Evolutionary conservation across 2,329 filamentous ascomycete species (phyloP), one percentile per base, ranked within the genome.

Genomic region (Diaporthe velutina): DNA sequence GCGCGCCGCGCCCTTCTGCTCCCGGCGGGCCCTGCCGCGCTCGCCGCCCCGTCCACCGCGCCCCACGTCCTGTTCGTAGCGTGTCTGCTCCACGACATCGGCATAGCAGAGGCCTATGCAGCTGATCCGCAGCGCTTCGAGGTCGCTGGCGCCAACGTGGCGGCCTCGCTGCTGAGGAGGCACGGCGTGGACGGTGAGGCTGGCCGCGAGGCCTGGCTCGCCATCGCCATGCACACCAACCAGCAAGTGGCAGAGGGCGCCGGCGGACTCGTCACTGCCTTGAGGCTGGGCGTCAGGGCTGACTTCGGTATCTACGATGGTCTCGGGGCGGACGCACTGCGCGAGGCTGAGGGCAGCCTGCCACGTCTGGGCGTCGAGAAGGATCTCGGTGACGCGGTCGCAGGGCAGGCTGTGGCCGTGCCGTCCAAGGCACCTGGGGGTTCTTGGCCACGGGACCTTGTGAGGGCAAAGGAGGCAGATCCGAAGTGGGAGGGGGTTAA

Each of bases 181-280:
- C 78, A 83, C 64, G 79, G 77, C 17, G 54, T 78, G n/a, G 52
- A 77, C 35, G 79, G 81, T 35, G 52, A 70, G 6, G 76, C 79
- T 17, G 76, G 78, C 8, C 81, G 81, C 61, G 79, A 81, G 45
- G 80, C 82, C 35, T 85, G 83, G 83, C 78, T 80, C 19, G 81
- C 83, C 33, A 81, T 84, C 50, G 79, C 82, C 13, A 25, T 84
- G 48, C 83, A 85, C 73, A 81, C 81, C 3, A 83, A 80, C 58
- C 77, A 79, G 0, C 83, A 83, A 0, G 82, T 84, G 42, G 83
- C 83, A 2, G 83, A 85, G 77, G 80, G 82, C 9, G 80, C 84
- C 42, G 80, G 81, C 71, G 79, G 83, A 15, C 77, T 83, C 9
- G 78, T 82, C 3, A 77, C 82, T 10, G 77, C 82, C 15, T 73